These are phyloP conservation scores for Adiantum capillusveneris DNA, from an alignment of 75 land plant genomes.

Conservation along the genomic window DNA sequence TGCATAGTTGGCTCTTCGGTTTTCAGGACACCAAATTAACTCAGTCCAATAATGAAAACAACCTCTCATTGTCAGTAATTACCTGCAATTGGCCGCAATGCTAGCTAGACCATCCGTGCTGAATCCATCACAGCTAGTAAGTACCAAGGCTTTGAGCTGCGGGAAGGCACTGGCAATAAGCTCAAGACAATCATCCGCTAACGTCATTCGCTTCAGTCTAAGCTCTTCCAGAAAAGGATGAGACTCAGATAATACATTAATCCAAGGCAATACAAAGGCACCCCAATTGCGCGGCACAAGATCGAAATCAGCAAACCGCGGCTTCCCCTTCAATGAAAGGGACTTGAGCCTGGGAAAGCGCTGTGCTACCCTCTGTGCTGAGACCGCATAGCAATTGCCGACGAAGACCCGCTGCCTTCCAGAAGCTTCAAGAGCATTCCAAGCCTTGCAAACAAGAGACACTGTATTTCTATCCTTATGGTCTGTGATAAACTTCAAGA, in stretches of 20 bases:
- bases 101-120: slow-evolving; percentile 66
- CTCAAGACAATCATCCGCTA: slow-evolving; percentile 50
- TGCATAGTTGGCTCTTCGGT: no score
- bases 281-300: slow-evolving; percentile 78
- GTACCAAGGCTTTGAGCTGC: slow-evolving; percentile 38
- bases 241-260: slow-evolving; percentile 31
- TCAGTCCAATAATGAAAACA: no score
- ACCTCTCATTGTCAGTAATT: neutral
- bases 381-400: slow-evolving; percentile 83
- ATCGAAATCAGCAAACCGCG: slow-evolving; percentile 76
- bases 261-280: slow-evolving; percentile 67
- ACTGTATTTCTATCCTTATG: slow-evolving; percentile 70
- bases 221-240: slow-evolving; percentile 61
- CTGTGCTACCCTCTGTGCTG: slow-evolving; percentile 33
- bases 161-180: slow-evolving; percentile 44
- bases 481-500: slow-evolving; percentile 46
- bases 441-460: slow-evolving; percentile 80
- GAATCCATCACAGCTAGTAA: slow-evolving; percentile 81
- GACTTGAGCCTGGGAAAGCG: slow-evolving; percentile 44
- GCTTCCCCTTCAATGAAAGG: slow-evolving; percentile 64
- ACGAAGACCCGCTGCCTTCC: slow-evolving; percentile 57
- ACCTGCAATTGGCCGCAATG: slow-evolving; percentile 67
- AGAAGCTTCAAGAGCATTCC: slow-evolving; percentile 57
- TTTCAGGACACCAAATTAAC: no score
- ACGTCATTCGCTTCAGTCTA: slow-evolving; percentile 64